Evolutionary conservation across 345 rosid species (phyloP).

Genomic region (Passiflora organensis): DNA sequence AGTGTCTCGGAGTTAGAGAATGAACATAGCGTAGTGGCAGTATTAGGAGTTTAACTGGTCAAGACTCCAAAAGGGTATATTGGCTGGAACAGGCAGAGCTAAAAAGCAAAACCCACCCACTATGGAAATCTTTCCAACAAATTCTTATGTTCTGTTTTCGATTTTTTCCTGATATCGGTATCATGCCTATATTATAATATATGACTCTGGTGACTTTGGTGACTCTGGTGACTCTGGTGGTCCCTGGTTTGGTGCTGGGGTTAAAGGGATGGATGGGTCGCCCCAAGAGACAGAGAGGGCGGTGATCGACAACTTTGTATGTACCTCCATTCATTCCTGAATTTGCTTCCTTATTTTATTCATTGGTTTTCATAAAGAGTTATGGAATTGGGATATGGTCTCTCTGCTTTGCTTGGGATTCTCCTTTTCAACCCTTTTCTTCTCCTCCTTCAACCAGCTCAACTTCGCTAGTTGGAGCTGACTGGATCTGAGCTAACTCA

Average conservation of each 20-base stretch:
- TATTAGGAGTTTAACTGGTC: too few relatives aligned
- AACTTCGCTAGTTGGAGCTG: background rate
- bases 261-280: constrained; percentile 15
- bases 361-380: background rate
- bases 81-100: too few relatives aligned
- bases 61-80: too few relatives aligned
- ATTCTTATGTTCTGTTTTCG: too few relatives aligned
- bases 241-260: constrained; percentile 8
- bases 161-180: too few relatives aligned
- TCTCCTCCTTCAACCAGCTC: constrained; percentile 2
- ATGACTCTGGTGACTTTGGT: too few relatives aligned
- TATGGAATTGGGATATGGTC: background rate
- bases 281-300: constrained; percentile 18
- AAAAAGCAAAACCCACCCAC: too few relatives aligned
- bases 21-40: too few relatives aligned
- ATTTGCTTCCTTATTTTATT: background rate
- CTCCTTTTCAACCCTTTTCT: constrained; percentile 4
- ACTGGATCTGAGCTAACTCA: constrained; percentile 3
- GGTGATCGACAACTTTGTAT: constrained; percentile 22
- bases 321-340: background rate
- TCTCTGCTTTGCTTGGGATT: constrained; percentile 6
- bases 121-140: too few relatives aligned
- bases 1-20: too few relatives aligned
- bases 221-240: too few relatives aligned
- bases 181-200: too few relatives aligned